Evolutionary conservation across 345 rosid species (phyloP).

Genomic region (Theobroma cacao): DNA sequence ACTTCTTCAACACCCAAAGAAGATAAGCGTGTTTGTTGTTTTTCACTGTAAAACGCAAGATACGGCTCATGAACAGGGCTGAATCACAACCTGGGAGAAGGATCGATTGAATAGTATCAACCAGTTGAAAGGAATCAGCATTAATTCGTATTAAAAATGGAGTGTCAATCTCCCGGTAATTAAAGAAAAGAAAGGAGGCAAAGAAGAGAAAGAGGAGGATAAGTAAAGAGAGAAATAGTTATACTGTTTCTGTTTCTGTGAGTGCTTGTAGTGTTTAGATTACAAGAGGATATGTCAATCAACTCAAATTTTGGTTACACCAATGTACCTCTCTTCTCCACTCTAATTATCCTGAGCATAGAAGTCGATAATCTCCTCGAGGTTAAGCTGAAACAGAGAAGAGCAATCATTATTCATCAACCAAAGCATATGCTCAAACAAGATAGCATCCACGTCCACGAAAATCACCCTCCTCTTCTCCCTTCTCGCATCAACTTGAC

Average conservation of each 20-base stretch:
- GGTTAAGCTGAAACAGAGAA: slow-evolving; percentile 65
- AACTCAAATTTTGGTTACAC: too few species aligned
- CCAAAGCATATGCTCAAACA: slow-evolving; percentile 96
- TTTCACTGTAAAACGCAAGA: too few species aligned
- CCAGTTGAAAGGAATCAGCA: too few species aligned
- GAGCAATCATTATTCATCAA: slow-evolving; percentile 67
- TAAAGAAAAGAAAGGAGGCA: not conserved
- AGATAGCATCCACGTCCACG: slow-evolving; percentile 68
- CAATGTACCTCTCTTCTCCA: not conserved
- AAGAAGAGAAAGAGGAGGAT: not conserved
- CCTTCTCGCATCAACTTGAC: not conserved
- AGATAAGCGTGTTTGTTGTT: too few species aligned
- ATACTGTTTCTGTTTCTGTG: not conserved
- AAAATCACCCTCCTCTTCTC: slow-evolving; percentile 38
- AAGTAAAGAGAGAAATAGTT: too few species aligned
- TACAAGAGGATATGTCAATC: not conserved
- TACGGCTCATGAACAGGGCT: too few species aligned
- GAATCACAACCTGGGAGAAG: too few species aligned
- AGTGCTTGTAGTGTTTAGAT: too few species aligned
- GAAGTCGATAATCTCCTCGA: slow-evolving; percentile 74
- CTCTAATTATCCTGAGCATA: slow-evolving; percentile 54
- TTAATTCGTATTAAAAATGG: too few species aligned
- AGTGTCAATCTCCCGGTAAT: too few species aligned
- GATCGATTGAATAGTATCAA: too few species aligned
- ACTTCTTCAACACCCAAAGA: too few species aligned